A percentile compares a stretch with the other conserved stretches of the same genome.
Evolutionary conservation across 2,329 filamentous ascomycete genomes (phyloP).

Genomic region (Monosporascus sp.): DNA sequence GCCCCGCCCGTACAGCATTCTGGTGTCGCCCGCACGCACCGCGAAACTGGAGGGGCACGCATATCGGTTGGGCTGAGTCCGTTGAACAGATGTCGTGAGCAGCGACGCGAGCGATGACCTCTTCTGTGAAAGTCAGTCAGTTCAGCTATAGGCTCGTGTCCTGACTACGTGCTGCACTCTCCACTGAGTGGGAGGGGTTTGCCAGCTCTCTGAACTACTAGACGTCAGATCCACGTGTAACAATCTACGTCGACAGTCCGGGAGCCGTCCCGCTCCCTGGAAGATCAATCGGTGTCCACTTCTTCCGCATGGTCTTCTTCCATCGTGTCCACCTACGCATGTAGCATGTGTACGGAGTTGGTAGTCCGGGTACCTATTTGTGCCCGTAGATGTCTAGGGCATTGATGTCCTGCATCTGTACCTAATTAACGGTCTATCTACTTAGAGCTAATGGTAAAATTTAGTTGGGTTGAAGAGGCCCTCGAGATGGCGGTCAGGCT

Average conservation of each 20-base stretch:
- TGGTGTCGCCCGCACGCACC: too few relatives aligned
- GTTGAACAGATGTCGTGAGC: too few relatives aligned
- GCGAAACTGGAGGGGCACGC: too few relatives aligned
- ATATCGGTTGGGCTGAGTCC: too few relatives aligned
- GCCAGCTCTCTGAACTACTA: neutral
- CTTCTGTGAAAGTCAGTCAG: too few relatives aligned
- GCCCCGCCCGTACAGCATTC: too few relatives aligned
- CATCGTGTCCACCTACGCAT: neutral
- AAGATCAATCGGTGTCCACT: neutral
- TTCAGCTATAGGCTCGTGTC: too few relatives aligned
- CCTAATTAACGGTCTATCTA: constrained; percentile 8
- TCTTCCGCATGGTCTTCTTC: neutral
- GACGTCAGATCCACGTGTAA: neutral
- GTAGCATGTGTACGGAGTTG: too few relatives aligned
- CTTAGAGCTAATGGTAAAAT: too few relatives aligned
- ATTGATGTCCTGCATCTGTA: constrained; percentile 14
- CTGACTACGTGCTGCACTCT: too few relatives aligned
- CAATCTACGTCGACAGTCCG: neutral
- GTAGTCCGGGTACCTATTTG: neutral
- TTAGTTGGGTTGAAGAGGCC: constrained; percentile 2
- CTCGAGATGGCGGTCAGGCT: neutral
- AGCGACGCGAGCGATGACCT: too few relatives aligned
- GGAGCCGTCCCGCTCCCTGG: neutral
- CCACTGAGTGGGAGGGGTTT: neutral
- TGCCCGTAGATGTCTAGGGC: neutral